Percentiles rank a stretch among this genome's conserved stretches.
Evolutionary conservation across 169 alveolate genomes (phyloP).

Genomic region (Eimeria brunetti): DNA sequence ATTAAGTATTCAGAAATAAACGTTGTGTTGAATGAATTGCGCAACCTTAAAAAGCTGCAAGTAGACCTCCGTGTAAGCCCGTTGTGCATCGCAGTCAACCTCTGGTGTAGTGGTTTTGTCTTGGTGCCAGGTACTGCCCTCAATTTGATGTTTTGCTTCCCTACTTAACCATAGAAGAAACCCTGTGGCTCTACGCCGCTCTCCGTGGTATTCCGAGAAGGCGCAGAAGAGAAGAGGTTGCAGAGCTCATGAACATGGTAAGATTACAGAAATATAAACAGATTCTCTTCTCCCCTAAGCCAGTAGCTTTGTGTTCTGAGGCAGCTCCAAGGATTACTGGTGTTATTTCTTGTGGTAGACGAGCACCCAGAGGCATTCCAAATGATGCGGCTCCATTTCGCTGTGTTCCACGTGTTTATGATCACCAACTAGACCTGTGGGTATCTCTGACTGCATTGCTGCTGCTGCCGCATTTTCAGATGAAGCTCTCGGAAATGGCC

Average conservation of each 20-base stretch:
- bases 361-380: neutral
- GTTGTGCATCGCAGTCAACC: neutral
- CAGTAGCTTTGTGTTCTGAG: neutral
- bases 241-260: constrained; percentile 56
- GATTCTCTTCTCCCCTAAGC: neutral
- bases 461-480: neutral
- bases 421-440: neutral
- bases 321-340: neutral
- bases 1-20: neutral
- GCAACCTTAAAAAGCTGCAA: neutral
- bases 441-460: neutral
- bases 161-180: constrained; percentile 66
- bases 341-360: neutral
- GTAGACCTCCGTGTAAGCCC: neutral
- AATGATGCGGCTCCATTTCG: neutral
- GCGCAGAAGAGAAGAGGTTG: constrained; percentile 44
- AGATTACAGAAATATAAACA: neutral
- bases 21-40: neutral
- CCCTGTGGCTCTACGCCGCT: constrained; percentile 62
- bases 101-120: neutral
- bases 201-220: constrained; percentile 67
- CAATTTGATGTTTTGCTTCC: constrained; percentile 68
- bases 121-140: constrained; percentile 52
- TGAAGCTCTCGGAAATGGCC: constrained; percentile 71
- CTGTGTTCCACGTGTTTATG: neutral